Conservation (phyloP, 2,329 filamentous ascomycete species). For the Xylariaceae sp. region DNA sequence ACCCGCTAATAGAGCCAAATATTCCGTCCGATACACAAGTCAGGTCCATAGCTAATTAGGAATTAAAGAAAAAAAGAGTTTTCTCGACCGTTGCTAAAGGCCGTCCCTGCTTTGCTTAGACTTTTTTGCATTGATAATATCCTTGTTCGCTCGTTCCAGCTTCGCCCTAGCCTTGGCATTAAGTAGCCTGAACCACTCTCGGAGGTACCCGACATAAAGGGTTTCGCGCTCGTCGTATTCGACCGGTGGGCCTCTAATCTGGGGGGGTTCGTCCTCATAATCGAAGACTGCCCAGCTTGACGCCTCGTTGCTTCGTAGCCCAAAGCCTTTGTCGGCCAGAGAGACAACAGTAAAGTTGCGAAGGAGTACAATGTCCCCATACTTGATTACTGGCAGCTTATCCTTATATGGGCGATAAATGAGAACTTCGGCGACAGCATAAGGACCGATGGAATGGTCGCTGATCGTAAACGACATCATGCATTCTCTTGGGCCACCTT, state of each 20-base stretch:
- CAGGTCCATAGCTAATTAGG: neutral
- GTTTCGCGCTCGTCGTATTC: slow-evolving; percentile 49
- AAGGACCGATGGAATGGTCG: slow-evolving; percentile 49
- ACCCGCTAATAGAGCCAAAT: neutral
- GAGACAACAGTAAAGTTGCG: slow-evolving; percentile 50
- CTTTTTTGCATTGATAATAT: slow-evolving; percentile 27
- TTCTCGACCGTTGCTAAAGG: neutral
- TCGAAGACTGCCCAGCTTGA: slow-evolving; percentile 61
- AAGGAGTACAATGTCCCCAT: slow-evolving; percentile 55
- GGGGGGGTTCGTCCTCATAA: slow-evolving; percentile 37
- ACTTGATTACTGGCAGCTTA: slow-evolving; percentile 48
- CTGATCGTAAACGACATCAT: slow-evolving; percentile 53
- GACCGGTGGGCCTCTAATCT: slow-evolving; percentile 56
- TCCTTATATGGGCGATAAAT: slow-evolving; percentile 55
- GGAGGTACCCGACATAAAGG: slow-evolving; percentile 44
- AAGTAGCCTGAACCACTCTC: slow-evolving; percentile 44
- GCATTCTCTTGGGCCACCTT: slow-evolving; percentile 53
- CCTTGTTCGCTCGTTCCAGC: slow-evolving; percentile 44
- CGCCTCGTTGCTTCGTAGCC: slow-evolving; percentile 47
- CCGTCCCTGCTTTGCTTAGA: slow-evolving; percentile 14
- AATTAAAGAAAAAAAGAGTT: neutral
- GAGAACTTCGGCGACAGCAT: slow-evolving; percentile 47
- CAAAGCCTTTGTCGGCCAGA: slow-evolving; percentile 50
- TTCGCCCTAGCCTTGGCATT: slow-evolving; percentile 43
- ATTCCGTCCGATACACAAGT: neutral